Evolutionary conservation across 768 basidiomycete species (phyloP).

Genomic region (Cystobasidiopsis lactophilus): DNA sequence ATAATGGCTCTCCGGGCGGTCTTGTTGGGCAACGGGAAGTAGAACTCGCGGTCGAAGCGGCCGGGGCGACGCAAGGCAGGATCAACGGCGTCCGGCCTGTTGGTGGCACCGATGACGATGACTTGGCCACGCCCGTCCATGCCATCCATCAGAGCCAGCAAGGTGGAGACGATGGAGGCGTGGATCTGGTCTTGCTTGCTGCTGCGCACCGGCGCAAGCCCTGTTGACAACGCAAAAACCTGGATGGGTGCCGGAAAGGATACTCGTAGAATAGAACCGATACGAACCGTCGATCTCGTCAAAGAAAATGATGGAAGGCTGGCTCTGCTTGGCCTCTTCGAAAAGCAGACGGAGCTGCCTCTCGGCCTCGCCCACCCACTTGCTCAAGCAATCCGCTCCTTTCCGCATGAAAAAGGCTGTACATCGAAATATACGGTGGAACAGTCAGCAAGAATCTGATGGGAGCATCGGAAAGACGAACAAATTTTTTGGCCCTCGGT

Average conservation of each 20-base stretch:
- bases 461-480: constrained; percentile 30
- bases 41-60: constrained; percentile 91
- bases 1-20: constrained; percentile 75
- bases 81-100: constrained; percentile 92
- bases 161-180: constrained; percentile 85
- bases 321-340: constrained; percentile 76
- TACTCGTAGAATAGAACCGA: constrained; percentile 9
- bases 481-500: constrained; percentile 70
- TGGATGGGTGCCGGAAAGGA: not conserved
- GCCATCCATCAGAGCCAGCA: constrained; percentile 93
- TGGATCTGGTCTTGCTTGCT: constrained; percentile 98
- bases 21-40: constrained; percentile 70
- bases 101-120: constrained; percentile 92
- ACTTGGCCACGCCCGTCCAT: constrained; percentile 97
- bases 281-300: constrained; percentile 83
- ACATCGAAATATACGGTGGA: not conserved
- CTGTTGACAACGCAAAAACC: constrained; percentile 14
- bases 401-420: constrained; percentile 99
- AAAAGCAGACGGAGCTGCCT: constrained; percentile 83
- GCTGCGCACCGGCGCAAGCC: constrained; percentile 85
- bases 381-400: constrained; percentile 88
- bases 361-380: constrained; percentile 99
- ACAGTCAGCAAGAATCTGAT: not conserved
- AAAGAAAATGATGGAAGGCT: constrained; percentile 96
- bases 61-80: constrained; percentile 84